Percentiles rank a stretch among this genome's conserved stretches.
Conservation (phyloP, 192 early-diverging fungal species). For the Dissophora ornata region DNA sequence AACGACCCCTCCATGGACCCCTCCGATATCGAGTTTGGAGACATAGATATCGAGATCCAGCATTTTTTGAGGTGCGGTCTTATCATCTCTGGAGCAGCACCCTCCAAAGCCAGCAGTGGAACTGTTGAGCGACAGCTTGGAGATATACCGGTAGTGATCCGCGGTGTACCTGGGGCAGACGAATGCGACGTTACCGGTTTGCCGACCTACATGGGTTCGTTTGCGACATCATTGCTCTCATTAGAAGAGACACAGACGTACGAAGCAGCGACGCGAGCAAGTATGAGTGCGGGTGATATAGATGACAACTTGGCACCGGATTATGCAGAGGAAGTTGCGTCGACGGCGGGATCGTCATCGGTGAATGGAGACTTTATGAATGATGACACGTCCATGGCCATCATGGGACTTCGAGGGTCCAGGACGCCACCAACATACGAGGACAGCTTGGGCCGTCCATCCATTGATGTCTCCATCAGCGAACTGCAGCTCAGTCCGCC, state of each 20-base stretch:
- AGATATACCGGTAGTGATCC: constrained; percentile 20
- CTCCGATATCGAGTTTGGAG: not conserved
- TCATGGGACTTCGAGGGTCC: not conserved
- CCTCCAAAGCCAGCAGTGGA: not conserved
- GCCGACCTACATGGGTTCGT: constrained; percentile 26
- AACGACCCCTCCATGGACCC: not conserved
- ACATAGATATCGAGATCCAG: constrained; percentile 31
- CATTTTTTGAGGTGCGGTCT: constrained; percentile 23
- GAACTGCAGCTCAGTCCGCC: not conserved
- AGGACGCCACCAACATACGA: constrained; percentile 21
- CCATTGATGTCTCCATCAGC: not conserved
- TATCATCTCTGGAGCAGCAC: not conserved
- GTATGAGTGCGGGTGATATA: not conserved
- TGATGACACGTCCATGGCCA: not conserved
- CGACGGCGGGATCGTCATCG: not conserved
- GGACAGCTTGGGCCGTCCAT: not conserved
- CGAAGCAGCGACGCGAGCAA: constrained; percentile 6
- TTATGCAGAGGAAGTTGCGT: not conserved
- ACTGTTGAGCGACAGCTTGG: constrained; percentile 3
- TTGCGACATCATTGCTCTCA: constrained; percentile 14
- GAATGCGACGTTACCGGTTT: constrained; percentile 14
- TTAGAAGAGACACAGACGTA: not conserved
- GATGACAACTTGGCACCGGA: not conserved
- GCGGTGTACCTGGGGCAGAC: constrained; percentile 1
- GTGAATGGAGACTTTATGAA: constrained; percentile 1